phyloP scores from a whole-genome alignment of 225 moss, liverwort and hornwort species.

The Thuidium tamariscinum region DNA sequence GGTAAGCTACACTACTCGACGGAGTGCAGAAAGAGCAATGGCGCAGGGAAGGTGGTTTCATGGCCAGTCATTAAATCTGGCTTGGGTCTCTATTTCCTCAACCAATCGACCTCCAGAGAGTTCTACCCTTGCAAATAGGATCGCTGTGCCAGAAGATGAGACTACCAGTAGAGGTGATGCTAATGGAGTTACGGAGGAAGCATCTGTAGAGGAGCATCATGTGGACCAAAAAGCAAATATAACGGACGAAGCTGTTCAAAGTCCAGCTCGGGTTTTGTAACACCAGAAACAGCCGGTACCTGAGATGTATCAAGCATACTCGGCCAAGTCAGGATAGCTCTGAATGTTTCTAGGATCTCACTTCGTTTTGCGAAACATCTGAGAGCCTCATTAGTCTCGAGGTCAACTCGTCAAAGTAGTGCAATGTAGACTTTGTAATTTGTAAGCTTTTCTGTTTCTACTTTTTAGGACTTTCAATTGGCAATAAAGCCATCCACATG shows the following conservation, averaged over 20 bases:
- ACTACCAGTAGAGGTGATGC: slow-evolving; percentile 9
- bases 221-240: slow-evolving; percentile 1
- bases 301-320: slow-evolving; percentile 24
- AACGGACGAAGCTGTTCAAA: slow-evolving; percentile 13
- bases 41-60: slow-evolving; percentile 85
- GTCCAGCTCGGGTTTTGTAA: slow-evolving; percentile 18
- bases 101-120: slow-evolving; percentile 32
- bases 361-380: slow-evolving; percentile 24
- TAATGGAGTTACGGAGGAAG: slow-evolving; percentile 13
- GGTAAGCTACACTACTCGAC: slow-evolving; percentile 66
- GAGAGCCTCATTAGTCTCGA: slow-evolving; percentile 12
- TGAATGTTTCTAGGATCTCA: slow-evolving; percentile 21
- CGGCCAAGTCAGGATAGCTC: slow-evolving; percentile 20
- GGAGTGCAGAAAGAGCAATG: slow-evolving; percentile 84
- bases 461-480: slow-evolving; percentile 24
- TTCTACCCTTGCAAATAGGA: slow-evolving; percentile 4
- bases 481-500: slow-evolving; percentile 18
- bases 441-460: slow-evolving; percentile 24
- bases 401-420: slow-evolving; percentile 11
- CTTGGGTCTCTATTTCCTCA: slow-evolving; percentile 51
- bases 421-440: slow-evolving; percentile 38
- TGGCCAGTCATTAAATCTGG: slow-evolving; percentile 67
- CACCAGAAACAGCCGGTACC: neutral
- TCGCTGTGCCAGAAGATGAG: slow-evolving; percentile 11
- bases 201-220: neutral